Base-by-base conservation (phyloP, 345 rosid genomes). In the Kandelia obovata region DNA sequence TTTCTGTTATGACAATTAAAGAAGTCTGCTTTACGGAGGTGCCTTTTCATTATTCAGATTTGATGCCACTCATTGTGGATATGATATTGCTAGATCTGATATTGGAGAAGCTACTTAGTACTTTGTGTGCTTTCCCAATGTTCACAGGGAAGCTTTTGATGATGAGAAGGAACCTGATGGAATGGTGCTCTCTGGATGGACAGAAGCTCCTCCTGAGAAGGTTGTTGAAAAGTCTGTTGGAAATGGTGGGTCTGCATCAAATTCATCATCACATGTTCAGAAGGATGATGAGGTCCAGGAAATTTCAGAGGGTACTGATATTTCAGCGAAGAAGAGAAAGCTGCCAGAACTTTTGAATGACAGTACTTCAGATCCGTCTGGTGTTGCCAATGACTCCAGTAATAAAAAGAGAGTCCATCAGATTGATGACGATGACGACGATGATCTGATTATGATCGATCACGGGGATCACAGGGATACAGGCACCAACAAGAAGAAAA, bases 91-190 rank as follows among this genome's bases (percentile, higher is more conserved):
- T 4, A 28, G 58, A 49, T 31, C 47, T 69, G 73, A 64, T 59
- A 17, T 69, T 47, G 63, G 62, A 66, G 51, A 53, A 7, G 27
- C 43, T 17, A 21, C 64, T 53, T 26, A 47, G 25, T 63, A 57
- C 17, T 58, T 39, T 62, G 9, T 19, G 34, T 0, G 8, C 6
- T 15, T 7, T 9, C 59, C 67, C 34, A 6, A 46, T 64, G 62
- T 53, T 71, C 3, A 20, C 84, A 95, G 99, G 82, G 98, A 90
- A 65, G 91, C 87, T 65, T 95, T 95, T 69, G 97, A 95, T 5
- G 92, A 87, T 77, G 99, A 95, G 81, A 92, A 88, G 74, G 99
- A 95, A 80, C 96, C 98, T 0, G 99, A 95, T 78, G 96, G 88
- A 77, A 90, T 95, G 99, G 82, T 90, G 69, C 97, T 92, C 46